Percentiles rank a stretch among this genome's conserved stretches.
Conservation (phyloP, 208 protist species). For the Acanthamoeba lenticulata region DNA sequence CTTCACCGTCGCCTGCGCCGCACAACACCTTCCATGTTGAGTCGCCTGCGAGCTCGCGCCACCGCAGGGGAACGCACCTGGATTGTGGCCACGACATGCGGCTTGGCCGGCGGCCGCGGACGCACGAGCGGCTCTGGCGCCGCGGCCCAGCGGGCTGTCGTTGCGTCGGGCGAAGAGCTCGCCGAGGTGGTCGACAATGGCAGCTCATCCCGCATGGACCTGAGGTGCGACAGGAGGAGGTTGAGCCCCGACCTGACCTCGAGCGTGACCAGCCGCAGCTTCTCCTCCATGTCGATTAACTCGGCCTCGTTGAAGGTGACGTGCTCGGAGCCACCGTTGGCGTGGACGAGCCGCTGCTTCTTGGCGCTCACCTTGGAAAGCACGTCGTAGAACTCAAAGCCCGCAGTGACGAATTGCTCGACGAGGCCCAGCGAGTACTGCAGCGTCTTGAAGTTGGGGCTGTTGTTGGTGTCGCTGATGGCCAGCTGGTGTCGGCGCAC, state of each 20-base stretch:
- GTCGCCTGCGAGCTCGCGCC: no score
- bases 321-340: not conserved
- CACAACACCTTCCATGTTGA: no score
- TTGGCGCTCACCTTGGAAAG: not conserved
- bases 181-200: no score
- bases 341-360: not conserved
- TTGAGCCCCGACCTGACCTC: not conserved
- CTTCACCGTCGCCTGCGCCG: not conserved
- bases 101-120: no score
- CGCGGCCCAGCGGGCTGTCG: no score
- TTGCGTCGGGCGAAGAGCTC: not conserved
- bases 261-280: not conserved
- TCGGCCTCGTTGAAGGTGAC: not conserved
- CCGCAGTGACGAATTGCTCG: not conserved
- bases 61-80: not conserved
- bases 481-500: not conserved
- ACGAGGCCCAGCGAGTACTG: not conserved
- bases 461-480: not conserved
- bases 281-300: not conserved
- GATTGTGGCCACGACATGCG: no score
- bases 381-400: not conserved
- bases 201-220: not conserved
- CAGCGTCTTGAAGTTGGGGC: not conserved
- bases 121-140: no score
- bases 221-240: not conserved